phyloP scores from a whole-genome alignment of 495 filamentous ascomycete genomes.

The Penicillium lagena region DNA sequence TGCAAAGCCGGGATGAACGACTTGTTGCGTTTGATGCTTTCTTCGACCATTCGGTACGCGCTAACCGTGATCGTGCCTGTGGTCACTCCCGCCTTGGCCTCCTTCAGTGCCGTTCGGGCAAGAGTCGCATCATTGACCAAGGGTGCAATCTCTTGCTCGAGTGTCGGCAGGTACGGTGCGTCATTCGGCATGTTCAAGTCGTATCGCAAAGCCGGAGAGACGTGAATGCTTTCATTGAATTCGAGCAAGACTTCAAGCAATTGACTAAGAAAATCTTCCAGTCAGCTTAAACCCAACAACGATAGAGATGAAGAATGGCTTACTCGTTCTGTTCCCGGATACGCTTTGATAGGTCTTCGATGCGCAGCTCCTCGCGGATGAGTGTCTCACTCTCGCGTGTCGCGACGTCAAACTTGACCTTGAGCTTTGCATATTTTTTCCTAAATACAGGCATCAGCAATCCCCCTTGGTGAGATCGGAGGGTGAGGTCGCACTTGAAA shows the following conservation, averaged over 20 bases:
- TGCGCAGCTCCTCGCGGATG: constrained; percentile 70
- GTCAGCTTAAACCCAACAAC: constrained; percentile 1
- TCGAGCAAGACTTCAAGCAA: constrained; percentile 81
- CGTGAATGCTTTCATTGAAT: constrained; percentile 70
- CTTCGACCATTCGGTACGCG: constrained; percentile 34
- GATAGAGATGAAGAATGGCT: constrained; percentile 1
- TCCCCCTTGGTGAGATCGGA: neutral
- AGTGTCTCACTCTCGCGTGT: constrained; percentile 75
- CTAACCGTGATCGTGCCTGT: constrained; percentile 32
- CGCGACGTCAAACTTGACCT: constrained; percentile 73
- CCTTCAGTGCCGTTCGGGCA: constrained; percentile 33
- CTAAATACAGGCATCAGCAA: constrained; percentile 44
- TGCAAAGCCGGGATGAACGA: constrained; percentile 30
- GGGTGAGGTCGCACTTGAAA: constrained; percentile 29
- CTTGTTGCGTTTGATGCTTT: constrained; percentile 30
- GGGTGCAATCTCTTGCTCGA: constrained; percentile 32
- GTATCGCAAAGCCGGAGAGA: constrained; percentile 69
- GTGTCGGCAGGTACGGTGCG: constrained; percentile 27
- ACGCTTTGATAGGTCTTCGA: constrained; percentile 65
- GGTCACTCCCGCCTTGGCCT: constrained; percentile 37
- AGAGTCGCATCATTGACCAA: constrained; percentile 30
- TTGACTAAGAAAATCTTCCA: constrained; percentile 42
- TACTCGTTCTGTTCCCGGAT: constrained; percentile 87
- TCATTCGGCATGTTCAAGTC: constrained; percentile 42
- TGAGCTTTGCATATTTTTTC: constrained; percentile 95